Evolutionary conservation across 352 stramenopile genomes (phyloP).

Genomic region (Phytophthora rubi): DNA sequence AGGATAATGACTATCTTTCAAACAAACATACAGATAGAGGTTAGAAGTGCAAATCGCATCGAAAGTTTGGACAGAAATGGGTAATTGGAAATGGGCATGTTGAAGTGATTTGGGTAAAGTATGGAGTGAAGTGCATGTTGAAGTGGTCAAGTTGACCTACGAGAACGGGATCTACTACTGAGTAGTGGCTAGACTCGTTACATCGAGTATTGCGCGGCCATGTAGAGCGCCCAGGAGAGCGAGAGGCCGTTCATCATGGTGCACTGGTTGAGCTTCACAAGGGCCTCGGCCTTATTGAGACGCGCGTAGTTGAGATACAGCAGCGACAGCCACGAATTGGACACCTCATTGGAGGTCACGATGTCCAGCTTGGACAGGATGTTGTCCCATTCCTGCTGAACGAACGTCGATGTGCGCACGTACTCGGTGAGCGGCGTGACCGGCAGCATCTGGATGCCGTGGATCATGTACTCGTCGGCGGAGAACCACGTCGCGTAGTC

Average conservation of each 20-base stretch:
- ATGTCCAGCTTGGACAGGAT: constrained; percentile 58
- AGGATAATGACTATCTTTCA: constrained; percentile 1
- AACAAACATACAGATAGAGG: constrained; percentile 1
- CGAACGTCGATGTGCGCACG: constrained; percentile 56
- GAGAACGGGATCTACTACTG: background rate
- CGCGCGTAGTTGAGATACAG: constrained; percentile 79
- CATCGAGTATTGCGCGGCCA: constrained; percentile 43
- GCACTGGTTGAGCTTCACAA: constrained; percentile 64
- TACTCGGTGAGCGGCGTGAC: constrained; percentile 69
- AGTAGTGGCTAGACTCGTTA: constrained; percentile 2
- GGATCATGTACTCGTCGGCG: constrained; percentile 68
- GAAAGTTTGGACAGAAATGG: too few relatives aligned
- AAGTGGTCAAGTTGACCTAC: background rate
- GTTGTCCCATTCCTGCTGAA: constrained; percentile 65
- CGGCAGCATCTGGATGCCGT: constrained; percentile 83
- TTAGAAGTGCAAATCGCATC: background rate
- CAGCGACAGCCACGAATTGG: constrained; percentile 68
- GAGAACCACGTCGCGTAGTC: constrained; percentile 86
- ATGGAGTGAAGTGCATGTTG: background rate
- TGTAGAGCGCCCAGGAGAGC: constrained; percentile 85
- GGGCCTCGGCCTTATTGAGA: constrained; percentile 48
- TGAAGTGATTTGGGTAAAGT: too few relatives aligned
- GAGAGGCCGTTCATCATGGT: constrained; percentile 79
- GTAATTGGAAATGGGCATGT: too few relatives aligned
- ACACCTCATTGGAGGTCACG: constrained; percentile 45